Evolutionary conservation across 1,284 basidiomycete genomes (phyloP), one percentile per base, ranked within the genome.

Genomic region (Wolfiporia cocos): DNA sequence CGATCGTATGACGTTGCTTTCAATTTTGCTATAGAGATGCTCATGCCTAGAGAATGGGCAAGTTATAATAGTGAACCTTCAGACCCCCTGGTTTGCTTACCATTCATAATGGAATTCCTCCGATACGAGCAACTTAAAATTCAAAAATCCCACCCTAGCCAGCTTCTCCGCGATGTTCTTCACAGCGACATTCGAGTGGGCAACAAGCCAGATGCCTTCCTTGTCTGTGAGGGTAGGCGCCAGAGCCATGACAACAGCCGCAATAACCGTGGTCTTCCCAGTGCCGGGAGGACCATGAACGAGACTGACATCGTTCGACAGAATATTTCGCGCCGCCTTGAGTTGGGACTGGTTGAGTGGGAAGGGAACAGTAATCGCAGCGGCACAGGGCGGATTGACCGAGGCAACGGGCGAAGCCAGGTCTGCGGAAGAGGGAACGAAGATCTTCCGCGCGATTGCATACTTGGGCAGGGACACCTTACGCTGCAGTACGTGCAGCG

Each of bases 91-190:
- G 7, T n/a, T 20, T 2, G 28, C 69, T 44, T 44, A 83, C 83
- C 83, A 85, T 45, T 73, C 74, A 53, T 60, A 58, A 34, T 70
- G 63, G 53, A 80, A 81, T 14, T 78, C 78, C 28, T 64, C 62
- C 0, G 74, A 72, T 2, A 74, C 67, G 3, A 74, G 43, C 3
- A 74, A 42, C 39, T 50, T 69, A 52, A 69, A 75, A 6, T 62
- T 39, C 4, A 36, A 21, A 43, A 71, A 70, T 0, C 41, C 55
- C 29, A 56, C 48, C 12, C 61, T 59, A 19, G 55, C 39, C 10
- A 76, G 58, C 39, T 68, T 74, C 46, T 73, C 68, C 1, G 73
- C 74, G 19, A 76, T 72, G 41, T 76, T 76, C 51, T 73, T 74
- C 10, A 76, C 73, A 3, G 71, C 66, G 22, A 67, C 63, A 41